Evolutionary conservation across 257 asterid species (phyloP).

Genomic region (Solanum chilense): DNA sequence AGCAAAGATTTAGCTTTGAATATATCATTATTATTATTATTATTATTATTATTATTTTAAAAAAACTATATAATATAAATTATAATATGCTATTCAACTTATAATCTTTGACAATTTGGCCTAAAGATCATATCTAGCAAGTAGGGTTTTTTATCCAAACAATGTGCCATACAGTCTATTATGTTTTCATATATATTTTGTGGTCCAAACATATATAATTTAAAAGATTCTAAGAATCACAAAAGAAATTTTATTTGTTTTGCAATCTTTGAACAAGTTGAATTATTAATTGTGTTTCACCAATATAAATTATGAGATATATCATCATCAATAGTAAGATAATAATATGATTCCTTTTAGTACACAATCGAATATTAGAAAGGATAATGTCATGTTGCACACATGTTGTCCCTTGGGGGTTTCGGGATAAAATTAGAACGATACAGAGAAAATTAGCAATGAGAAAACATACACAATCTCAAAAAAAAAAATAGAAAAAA

Average conservation of each 20-base stretch:
- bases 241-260: not conserved
- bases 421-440: not conserved
- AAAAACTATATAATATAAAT: not conserved
- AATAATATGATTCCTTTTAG: not conserved
- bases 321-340: not conserved
- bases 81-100: not conserved
- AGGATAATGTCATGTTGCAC: not conserved
- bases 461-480: not conserved
- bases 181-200: not conserved
- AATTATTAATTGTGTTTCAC: not conserved
- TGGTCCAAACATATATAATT: not conserved
- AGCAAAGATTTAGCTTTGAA: conserved; percentile 7
- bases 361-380: not conserved
- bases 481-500: not conserved
- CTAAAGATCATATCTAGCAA: not conserved
- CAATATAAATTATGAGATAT: not conserved
- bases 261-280: not conserved
- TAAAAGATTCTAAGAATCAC: not conserved
- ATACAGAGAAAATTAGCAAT: not conserved
- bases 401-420: not conserved
- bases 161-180: not conserved
- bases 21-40: not conserved
- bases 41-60: too few relatives aligned
- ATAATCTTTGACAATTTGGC: conserved; percentile 15
- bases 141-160: not conserved